Evolutionary conservation across 2,329 filamentous ascomycete genomes (phyloP).

Genomic region (Pseudogymnoascus destructans): DNA sequence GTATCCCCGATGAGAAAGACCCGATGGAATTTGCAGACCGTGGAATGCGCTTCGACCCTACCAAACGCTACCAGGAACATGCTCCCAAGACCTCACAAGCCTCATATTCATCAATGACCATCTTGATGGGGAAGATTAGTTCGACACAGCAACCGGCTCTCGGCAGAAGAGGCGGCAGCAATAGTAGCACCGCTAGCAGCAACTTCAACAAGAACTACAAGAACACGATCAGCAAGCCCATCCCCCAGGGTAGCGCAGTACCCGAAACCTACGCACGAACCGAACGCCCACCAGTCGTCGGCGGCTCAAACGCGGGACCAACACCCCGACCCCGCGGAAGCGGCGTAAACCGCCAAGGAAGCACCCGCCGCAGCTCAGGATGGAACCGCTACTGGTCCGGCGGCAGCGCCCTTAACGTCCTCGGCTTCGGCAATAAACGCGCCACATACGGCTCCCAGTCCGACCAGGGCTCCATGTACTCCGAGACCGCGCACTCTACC

Average conservation of each 20-base stretch:
- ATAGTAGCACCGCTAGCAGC: constrained; percentile 42
- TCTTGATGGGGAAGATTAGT: constrained; percentile 49
- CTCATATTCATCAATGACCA: constrained; percentile 51
- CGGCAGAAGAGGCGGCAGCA: constrained; percentile 41
- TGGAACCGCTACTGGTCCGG: constrained; percentile 72
- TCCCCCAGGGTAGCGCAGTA: constrained; percentile 31
- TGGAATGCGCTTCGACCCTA: constrained; percentile 28
- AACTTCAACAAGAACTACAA: constrained; percentile 52
- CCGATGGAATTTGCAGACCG: constrained; percentile 36
- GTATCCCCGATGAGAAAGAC: constrained; percentile 45
- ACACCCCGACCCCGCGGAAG: constrained; percentile 18
- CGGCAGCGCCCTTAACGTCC: constrained; percentile 53
- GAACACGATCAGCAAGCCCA: constrained; percentile 45
- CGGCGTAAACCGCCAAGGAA: constrained; percentile 14
- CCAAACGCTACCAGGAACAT: constrained; percentile 35
- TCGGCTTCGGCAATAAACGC: constrained; percentile 41
- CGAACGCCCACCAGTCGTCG: constrained; percentile 16
- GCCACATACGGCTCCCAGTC: constrained; percentile 37
- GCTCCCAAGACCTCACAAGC: constrained; percentile 39
- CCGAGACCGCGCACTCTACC: constrained; percentile 27
- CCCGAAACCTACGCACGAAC: not conserved
- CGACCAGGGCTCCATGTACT: constrained; percentile 39
- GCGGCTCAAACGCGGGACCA: constrained; percentile 27
- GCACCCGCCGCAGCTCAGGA: constrained; percentile 50
- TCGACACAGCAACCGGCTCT: constrained; percentile 29